These are phyloP conservation scores for Arachnomyces sp. DNA, from an alignment of 2,329 filamentous ascomycete genomes.

Conservation along the genomic window DNA sequence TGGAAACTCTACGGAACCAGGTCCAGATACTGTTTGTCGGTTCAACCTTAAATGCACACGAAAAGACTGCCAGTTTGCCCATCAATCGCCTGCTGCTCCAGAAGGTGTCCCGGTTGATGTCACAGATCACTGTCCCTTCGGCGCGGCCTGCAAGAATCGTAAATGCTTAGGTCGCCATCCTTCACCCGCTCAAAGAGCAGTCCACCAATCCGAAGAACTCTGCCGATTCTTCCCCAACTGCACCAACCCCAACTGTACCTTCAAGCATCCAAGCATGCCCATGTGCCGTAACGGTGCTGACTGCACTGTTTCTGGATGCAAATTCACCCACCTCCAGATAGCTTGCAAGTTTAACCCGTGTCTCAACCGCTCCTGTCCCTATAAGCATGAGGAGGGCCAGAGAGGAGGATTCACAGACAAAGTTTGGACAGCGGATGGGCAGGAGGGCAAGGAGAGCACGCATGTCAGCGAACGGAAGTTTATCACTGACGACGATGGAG, in stretches of 20 bases:
- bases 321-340: constrained; percentile 77
- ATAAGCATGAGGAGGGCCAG: constrained; percentile 87
- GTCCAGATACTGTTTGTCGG: constrained; percentile 65
- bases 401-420: constrained; percentile 77
- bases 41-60: constrained; percentile 86
- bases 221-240: constrained; percentile 91
- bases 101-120: constrained; percentile 70
- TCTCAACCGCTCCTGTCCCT: constrained; percentile 76
- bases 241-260: constrained; percentile 77
- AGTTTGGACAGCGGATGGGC: constrained; percentile 68
- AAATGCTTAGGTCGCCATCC: constrained; percentile 91
- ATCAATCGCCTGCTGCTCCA: constrained; percentile 85
- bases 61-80: constrained; percentile 82
- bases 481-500: constrained; percentile 54
- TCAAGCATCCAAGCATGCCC: constrained; percentile 79
- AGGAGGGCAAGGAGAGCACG: constrained; percentile 35
- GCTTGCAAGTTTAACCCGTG: constrained; percentile 89
- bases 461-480: constrained; percentile 88
- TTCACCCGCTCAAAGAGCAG: constrained; percentile 70
- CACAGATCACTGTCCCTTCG: constrained; percentile 71
- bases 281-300: constrained; percentile 85
- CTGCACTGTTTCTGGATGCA: constrained; percentile 73
- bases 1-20: constrained; percentile 44
- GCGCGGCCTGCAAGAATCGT: constrained; percentile 86
- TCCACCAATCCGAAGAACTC: constrained; percentile 73